These are phyloP conservation scores for Schizothecium vesticola DNA, from an alignment of 495 filamentous ascomycete species.

Conservation along the genomic window DNA sequence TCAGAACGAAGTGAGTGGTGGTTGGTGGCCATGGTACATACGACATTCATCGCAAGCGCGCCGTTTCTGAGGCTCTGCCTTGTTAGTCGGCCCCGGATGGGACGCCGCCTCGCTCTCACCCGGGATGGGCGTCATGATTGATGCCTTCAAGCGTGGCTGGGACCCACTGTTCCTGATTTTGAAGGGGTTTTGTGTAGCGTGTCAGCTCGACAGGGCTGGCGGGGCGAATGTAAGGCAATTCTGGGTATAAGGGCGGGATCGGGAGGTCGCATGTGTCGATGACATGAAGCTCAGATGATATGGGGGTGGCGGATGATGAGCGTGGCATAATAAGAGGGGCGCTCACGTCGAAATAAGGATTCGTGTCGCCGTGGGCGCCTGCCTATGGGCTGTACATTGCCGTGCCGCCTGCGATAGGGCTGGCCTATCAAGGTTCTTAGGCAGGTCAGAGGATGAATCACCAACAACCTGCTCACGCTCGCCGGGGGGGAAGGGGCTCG, in stretches of 20 bases:
- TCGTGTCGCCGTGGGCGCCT: neutral
- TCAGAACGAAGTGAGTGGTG: neutral
- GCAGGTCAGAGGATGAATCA: neutral
- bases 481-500: neutral
- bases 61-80: conserved; percentile 33
- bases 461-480: neutral
- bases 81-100: neutral
- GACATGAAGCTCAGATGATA: neutral
- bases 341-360: neutral
- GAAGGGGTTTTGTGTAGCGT: neutral
- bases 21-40: conserved; percentile 30
- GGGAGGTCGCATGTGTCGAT: neutral
- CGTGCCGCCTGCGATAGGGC: neutral
- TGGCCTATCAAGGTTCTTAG: neutral
- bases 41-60: conserved; percentile 60
- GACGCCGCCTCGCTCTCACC: neutral
- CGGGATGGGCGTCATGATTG: neutral
- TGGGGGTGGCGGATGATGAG: neutral
- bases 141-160: neutral
- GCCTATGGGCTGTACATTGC: neutral
- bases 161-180: neutral
- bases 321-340: neutral
- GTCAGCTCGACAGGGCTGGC: neutral
- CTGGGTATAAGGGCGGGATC: neutral
- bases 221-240: neutral